Evolutionary conservation across 2,329 filamentous ascomycete species (phyloP).

Genomic region (Diaporthe eres): DNA sequence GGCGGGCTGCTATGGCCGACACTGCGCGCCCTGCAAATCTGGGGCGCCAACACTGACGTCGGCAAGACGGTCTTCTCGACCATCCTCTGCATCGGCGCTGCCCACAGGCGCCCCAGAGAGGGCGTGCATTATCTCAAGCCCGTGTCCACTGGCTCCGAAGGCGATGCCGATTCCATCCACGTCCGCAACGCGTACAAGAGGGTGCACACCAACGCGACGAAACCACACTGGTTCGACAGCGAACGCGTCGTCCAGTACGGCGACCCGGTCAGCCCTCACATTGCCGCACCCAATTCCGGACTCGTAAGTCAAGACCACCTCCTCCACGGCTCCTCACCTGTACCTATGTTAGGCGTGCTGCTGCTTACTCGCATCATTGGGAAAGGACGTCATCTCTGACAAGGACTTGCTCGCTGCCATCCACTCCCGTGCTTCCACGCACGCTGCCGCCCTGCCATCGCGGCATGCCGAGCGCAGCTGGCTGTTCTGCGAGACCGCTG

Average conservation of each 20-base stretch:
- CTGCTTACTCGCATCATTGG: not conserved
- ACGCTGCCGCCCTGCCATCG: constrained; percentile 52
- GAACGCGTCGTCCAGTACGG: constrained; percentile 78
- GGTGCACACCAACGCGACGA: not conserved
- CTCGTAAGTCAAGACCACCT: not conserved
- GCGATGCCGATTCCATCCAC: constrained; percentile 72
- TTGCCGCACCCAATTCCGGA: not conserved
- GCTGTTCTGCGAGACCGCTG: constrained; percentile 84
- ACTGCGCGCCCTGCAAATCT: constrained; percentile 80
- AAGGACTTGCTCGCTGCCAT: constrained; percentile 49
- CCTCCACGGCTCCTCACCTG: not conserved
- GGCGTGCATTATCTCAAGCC: constrained; percentile 81
- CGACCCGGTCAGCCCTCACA: constrained; percentile 46
- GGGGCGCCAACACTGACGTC: constrained; percentile 87
- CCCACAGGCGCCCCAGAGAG: constrained; percentile 46
- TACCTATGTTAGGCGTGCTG: not conserved
- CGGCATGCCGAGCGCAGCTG: constrained; percentile 61
- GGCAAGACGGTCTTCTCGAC: constrained; percentile 88
- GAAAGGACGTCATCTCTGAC: constrained; percentile 9
- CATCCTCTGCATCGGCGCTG: constrained; percentile 75
- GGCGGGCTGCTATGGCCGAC: constrained; percentile 77
- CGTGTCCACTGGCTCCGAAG: constrained; percentile 79
- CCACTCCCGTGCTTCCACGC: constrained; percentile 57
- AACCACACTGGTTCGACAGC: constrained; percentile 65
- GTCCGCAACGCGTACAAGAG: not conserved